Evolutionary conservation across 768 basidiomycete genomes (phyloP).

Genomic region (Suillus fuscotomentosus): DNA sequence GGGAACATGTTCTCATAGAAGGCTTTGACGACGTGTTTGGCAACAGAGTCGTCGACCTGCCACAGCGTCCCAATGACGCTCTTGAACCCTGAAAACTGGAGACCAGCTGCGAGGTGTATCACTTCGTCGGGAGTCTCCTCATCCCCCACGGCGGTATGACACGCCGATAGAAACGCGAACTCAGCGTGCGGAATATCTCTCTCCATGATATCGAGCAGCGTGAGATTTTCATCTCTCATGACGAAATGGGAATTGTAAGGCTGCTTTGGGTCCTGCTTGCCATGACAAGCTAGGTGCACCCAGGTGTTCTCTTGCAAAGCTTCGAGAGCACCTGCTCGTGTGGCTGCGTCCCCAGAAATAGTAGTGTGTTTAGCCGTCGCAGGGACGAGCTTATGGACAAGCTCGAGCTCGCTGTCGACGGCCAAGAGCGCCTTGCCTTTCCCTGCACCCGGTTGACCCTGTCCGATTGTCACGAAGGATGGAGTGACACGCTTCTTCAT

Average conservation of each 20-base stretch:
- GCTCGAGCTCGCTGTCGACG: neutral
- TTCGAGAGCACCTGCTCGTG: neutral
- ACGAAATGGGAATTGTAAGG: constrained; percentile 11
- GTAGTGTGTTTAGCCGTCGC: neutral
- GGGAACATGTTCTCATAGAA: too few relatives aligned
- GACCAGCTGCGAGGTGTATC: too few relatives aligned
- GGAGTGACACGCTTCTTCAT: neutral
- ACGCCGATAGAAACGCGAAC: constrained; percentile 6
- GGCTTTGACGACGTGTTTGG: too few relatives aligned
- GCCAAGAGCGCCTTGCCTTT: neutral
- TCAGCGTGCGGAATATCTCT: neutral
- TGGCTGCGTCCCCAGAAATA: neutral
- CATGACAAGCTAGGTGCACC: constrained; percentile 38
- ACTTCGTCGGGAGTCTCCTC: too few relatives aligned
- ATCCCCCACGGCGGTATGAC: neutral
- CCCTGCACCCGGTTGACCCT: neutral
- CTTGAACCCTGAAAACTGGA: too few relatives aligned
- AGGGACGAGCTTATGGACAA: neutral
- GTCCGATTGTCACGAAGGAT: neutral
- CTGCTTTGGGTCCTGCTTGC: constrained; percentile 24
- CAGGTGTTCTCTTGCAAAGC: constrained; percentile 6
- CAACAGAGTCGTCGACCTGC: too few relatives aligned
- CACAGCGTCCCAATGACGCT: too few relatives aligned
- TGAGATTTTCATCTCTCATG: neutral
- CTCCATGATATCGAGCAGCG: constrained; percentile 2